Evolutionary conservation across 2,329 filamentous ascomycete genomes (phyloP).

Genomic region (Pezicula neosporulosa): DNA sequence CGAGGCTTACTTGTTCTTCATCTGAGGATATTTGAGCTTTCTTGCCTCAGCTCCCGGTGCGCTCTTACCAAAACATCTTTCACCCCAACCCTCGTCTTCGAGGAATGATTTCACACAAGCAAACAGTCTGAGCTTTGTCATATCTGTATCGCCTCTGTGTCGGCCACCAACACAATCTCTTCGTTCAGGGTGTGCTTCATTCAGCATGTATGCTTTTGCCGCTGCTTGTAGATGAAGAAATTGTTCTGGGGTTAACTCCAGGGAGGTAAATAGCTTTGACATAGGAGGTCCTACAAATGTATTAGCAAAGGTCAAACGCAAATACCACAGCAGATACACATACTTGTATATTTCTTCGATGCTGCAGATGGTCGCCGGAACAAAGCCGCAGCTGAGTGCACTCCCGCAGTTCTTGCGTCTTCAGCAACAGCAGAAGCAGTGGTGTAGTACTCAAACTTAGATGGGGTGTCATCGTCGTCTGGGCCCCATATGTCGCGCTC

Average conservation of each 20-base stretch:
- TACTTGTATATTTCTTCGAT: constrained; percentile 27
- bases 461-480: constrained; percentile 7
- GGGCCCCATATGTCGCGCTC: constrained; percentile 26
- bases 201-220: constrained; percentile 29
- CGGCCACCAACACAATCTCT: constrained; percentile 21
- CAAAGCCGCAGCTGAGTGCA: constrained; percentile 24
- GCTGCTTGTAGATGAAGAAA: constrained; percentile 25
- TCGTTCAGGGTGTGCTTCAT: constrained; percentile 24
- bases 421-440: constrained; percentile 10
- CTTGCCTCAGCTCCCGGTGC: constrained; percentile 11
- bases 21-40: constrained; percentile 25
- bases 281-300: constrained; percentile 22
- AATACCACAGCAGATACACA: constrained; percentile 1
- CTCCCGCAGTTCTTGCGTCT: constrained; percentile 22
- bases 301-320: constrained; percentile 1
- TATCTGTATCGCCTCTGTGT: constrained; percentile 19
- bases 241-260: constrained; percentile 23
- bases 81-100: constrained; percentile 27
- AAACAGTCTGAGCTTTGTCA: constrained; percentile 26
- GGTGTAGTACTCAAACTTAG: constrained; percentile 4
- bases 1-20: constrained; percentile 23
- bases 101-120: constrained; percentile 23
- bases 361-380: constrained; percentile 23
- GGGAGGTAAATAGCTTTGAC: constrained; percentile 23
- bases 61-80: constrained; percentile 19